phyloP scores from a whole-genome alignment of 2,329 filamentous ascomycete genomes.

The Aspergillus niger region DNA sequence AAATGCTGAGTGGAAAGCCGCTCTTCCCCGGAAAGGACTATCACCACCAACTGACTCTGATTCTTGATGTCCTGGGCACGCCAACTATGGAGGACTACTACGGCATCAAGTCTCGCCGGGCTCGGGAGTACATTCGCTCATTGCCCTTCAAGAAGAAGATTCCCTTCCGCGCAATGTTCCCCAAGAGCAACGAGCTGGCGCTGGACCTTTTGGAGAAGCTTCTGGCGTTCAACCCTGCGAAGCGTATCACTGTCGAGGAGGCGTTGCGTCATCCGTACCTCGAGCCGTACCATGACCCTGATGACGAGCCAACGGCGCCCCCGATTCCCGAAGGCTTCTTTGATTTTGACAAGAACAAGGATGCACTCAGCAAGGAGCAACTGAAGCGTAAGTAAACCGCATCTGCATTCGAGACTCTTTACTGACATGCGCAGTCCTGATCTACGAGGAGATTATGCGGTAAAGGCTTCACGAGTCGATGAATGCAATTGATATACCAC shows the following conservation, averaged over 20 bases:
- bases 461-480: slow-evolving; percentile 35
- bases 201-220: slow-evolving; percentile 94
- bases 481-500: slow-evolving; percentile 2
- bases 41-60: slow-evolving; percentile 95
- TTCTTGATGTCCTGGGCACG: slow-evolving; percentile 94
- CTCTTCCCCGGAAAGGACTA: slow-evolving; percentile 99
- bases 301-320: slow-evolving; percentile 94
- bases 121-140: slow-evolving; percentile 96
- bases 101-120: slow-evolving; percentile 96
- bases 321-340: slow-evolving; percentile 99
- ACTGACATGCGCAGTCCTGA: slow-evolving; percentile 61
- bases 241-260: slow-evolving; percentile 97
- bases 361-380: slow-evolving; percentile 96
- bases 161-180: slow-evolving; percentile 93
- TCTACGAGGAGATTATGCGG: slow-evolving; percentile 95
- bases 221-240: slow-evolving; percentile 95
- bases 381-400: slow-evolving; percentile 68
- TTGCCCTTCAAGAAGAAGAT: slow-evolving; percentile 99
- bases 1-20: slow-evolving; percentile 98
- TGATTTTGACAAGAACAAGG: slow-evolving; percentile 99
- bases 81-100: slow-evolving; percentile 99
- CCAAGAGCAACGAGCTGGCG: slow-evolving; percentile 96
- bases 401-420: not conserved
- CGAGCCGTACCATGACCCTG: slow-evolving; percentile 97
- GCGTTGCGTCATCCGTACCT: slow-evolving; percentile 97